phyloP scores from a whole-genome alignment of 2,329 filamentous ascomycete species.

The Aspergillus proliferans region DNA sequence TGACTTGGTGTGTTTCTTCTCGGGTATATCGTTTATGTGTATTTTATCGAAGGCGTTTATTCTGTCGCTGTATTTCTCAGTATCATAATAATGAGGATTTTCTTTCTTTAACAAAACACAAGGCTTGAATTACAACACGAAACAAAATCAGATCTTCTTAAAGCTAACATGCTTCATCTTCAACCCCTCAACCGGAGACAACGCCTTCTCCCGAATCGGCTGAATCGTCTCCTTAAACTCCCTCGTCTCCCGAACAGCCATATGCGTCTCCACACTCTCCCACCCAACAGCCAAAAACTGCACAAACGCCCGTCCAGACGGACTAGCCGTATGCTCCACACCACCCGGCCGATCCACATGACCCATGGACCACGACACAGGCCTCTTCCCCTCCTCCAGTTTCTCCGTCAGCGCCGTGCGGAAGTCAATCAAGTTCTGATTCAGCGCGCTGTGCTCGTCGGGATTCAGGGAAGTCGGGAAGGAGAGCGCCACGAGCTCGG shows the following conservation, averaged over 20 bases:
- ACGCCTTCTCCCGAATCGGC: slow-evolving; percentile 36
- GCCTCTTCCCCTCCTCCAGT: slow-evolving; percentile 21
- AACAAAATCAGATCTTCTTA: slow-evolving; percentile 17
- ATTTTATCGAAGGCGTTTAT: slow-evolving; percentile 27
- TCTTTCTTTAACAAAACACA: not conserved
- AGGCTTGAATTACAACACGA: not conserved
- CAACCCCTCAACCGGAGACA: slow-evolving; percentile 32
- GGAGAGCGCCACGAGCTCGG: slow-evolving; percentile 44
- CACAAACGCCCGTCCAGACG: slow-evolving; percentile 36
- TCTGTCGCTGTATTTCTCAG: slow-evolving; percentile 1
- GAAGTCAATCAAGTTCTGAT: slow-evolving; percentile 34
- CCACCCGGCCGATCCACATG: slow-evolving; percentile 31
- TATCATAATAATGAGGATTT: slow-evolving; percentile 1
- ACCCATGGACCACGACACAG: slow-evolving; percentile 28
- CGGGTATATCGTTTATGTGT: slow-evolving; percentile 22
- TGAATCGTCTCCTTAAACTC: slow-evolving; percentile 39
- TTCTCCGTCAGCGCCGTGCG: slow-evolving; percentile 26
- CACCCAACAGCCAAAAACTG: slow-evolving; percentile 46
- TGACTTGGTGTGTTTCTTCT: slow-evolving; percentile 10
- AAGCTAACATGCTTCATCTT: slow-evolving; percentile 44
- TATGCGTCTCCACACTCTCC: slow-evolving; percentile 46
- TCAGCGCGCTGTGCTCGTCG: slow-evolving; percentile 21
- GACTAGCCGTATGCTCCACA: slow-evolving; percentile 30
- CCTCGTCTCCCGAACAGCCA: slow-evolving; percentile 40
- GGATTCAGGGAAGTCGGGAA: slow-evolving; percentile 33